Base-by-base conservation (phyloP, 768 basidiomycete genomes). In the Lactifluus volemus region DNA sequence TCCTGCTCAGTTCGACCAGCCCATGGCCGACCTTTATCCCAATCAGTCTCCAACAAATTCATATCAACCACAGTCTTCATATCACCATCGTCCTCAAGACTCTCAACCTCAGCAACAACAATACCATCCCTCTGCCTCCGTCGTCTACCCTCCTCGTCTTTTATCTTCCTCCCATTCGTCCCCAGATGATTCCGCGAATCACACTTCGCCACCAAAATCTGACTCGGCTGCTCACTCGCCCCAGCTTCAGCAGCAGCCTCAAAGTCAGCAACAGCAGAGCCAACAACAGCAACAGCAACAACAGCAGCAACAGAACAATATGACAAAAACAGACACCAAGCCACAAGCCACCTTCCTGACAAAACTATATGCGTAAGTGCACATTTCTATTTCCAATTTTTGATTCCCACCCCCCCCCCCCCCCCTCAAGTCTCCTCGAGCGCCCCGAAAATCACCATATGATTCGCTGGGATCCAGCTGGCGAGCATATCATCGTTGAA, bases 401-500 rank as follows among this genome's bases (percentile, higher is more conserved):
- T 56, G 60, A 39, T 59, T 55, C 32, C 54, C 39, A 34, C n/a
- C 44, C 39, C 42, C 30, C 54, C 51, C 55, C 30, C 45, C 50
- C 29, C 64, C 56, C 69, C 50, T 1, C 1, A 50, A 93, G 91
- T 54, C 85, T 93, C 53, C 84, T 93, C 70, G 92, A 93, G 73
- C 86, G 91, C 51, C 84, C 88, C 59, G 92, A 95, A 75, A 94
- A 95, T 74, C 89, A 94, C 68, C 89, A 93, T 73, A 95, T 96
- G 89, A 95, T 97, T 72, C 88, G 93, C 55, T 97, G 93, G 93
- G 92, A 94, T 71, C 86, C 88, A 15, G 85, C 86, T 21, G 94
- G 93, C 63, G 89, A 93, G 71, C 89, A 93, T 70, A 95, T 97
- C 79, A 92, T 97, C 74, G 93, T 97, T 58, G 93, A 95, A 70